Evolutionary conservation across 352 stramenopile genomes (phyloP).

Genomic region (Elongisporangium senticosum): DNA sequence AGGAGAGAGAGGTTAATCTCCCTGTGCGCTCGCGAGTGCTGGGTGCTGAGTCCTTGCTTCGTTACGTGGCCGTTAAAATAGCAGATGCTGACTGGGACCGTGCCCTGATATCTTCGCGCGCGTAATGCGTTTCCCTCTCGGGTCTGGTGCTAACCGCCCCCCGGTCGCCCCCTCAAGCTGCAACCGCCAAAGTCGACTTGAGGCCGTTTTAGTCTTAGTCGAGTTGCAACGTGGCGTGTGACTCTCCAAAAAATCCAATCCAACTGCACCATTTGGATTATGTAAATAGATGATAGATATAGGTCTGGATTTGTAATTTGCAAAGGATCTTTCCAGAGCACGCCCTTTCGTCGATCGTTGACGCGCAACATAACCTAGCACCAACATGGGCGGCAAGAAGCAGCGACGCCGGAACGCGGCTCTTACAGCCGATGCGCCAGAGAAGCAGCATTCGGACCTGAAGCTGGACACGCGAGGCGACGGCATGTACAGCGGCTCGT

Average conservation of each 20-base stretch:
- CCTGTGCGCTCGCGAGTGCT: neutral
- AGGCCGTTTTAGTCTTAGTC: neutral
- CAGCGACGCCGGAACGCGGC: slow-evolving; percentile 4
- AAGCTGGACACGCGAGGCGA: slow-evolving; percentile 61
- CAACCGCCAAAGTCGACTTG: neutral
- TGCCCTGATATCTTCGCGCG: slow-evolving; percentile 15
- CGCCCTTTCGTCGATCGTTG: slow-evolving; percentile 14
- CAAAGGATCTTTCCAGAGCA: neutral
- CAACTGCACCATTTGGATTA: neutral
- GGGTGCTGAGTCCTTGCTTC: neutral
- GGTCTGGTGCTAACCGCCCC: neutral
- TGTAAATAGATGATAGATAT: neutral
- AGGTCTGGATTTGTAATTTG: slow-evolving; percentile 1
- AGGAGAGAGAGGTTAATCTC: neutral
- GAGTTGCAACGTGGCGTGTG: neutral
- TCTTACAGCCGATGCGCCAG: slow-evolving; percentile 2
- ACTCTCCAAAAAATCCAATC: neutral
- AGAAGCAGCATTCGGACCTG: slow-evolving; percentile 19
- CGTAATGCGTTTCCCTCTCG: slow-evolving; percentile 6
- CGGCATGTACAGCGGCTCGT: slow-evolving; percentile 77
- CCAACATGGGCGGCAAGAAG: slow-evolving; percentile 21
- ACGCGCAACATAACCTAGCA: slow-evolving; percentile 1
- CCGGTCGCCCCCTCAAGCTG: slow-evolving; percentile 1
- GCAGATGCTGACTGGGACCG: slow-evolving; percentile 1
- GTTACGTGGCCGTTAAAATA: neutral